These are phyloP conservation scores for Moniliophthora roreri DNA, from an alignment of 1,284 basidiomycete species.

Conservation along the genomic window DNA sequence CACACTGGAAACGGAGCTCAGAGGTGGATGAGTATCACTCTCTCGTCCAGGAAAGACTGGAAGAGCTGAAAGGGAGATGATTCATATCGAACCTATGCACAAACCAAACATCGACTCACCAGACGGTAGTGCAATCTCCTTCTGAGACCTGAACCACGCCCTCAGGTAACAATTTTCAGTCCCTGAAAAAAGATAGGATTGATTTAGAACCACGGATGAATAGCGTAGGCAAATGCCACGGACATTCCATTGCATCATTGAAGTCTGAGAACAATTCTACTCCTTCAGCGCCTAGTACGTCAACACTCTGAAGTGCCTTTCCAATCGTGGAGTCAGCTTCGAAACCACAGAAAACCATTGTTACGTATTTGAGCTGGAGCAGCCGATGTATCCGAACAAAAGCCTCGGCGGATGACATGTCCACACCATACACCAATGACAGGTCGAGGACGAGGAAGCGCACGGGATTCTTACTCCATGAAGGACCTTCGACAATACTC, in stretches of 20 bases:
- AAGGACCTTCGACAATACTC: constrained; percentile 68
- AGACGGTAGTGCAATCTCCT: constrained; percentile 44
- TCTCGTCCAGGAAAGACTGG: constrained; percentile 63
- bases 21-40: constrained; percentile 46
- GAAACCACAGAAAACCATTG: constrained; percentile 90
- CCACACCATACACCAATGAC: constrained; percentile 84
- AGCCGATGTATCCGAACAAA: constrained; percentile 91
- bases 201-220: constrained; percentile 3
- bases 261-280: constrained; percentile 86
- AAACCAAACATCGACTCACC: constrained; percentile 29
- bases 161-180: constrained; percentile 86
- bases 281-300: constrained; percentile 70
- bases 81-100: too few relatives aligned
- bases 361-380: constrained; percentile 73
- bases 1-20: constrained; percentile 50
- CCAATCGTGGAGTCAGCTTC: constrained; percentile 61
- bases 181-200: constrained; percentile 46
- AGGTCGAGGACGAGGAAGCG: constrained; percentile 91
- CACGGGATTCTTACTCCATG: constrained; percentile 81
- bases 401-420: constrained; percentile 94
- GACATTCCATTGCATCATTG: constrained; percentile 93
- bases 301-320: constrained; percentile 62
- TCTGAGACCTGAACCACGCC: constrained; percentile 71
- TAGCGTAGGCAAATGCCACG: constrained; percentile 27
- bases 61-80: too few relatives aligned